These are phyloP conservation scores for Eucalyptus urophylla DNA, from an alignment of 345 rosid genomes.

Conservation along the genomic window DNA sequence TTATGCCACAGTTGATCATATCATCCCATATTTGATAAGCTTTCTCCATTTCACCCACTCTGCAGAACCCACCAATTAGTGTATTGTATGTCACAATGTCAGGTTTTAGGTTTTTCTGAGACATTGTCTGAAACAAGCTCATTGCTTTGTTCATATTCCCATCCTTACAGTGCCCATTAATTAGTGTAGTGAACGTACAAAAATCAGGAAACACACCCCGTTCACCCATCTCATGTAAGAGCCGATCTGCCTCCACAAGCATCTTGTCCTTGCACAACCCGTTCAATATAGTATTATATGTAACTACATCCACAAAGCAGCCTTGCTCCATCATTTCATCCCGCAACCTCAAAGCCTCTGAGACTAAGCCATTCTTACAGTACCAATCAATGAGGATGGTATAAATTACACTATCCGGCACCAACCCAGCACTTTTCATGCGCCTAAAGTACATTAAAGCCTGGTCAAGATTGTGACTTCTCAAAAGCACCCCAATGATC, in stretches of 20 bases:
- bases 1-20: constrained; percentile 35
- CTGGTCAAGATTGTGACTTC: constrained; percentile 11
- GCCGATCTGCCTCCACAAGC: constrained; percentile 54
- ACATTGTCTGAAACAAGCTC: constrained; percentile 42
- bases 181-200: constrained; percentile 63
- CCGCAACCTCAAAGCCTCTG: constrained; percentile 50
- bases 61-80: constrained; percentile 70
- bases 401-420: constrained; percentile 60
- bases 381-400: constrained; percentile 68
- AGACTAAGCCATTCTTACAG: constrained; percentile 41
- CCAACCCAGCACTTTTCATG: constrained; percentile 43
- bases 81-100: constrained; percentile 77
- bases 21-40: constrained; percentile 48
- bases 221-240: constrained; percentile 53
- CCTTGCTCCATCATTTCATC: constrained; percentile 67
- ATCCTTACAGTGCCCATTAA: constrained; percentile 66
- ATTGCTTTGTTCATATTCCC: constrained; percentile 54
- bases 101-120: constrained; percentile 42
- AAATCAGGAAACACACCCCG: constrained; percentile 60
- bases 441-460: constrained; percentile 37
- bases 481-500: constrained; percentile 16
- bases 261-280: constrained; percentile 65
- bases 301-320: constrained; percentile 60
- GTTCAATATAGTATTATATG: constrained; percentile 58
- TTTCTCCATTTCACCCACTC: constrained; percentile 50